Evolutionary conservation across 2,329 filamentous ascomycete species (phyloP), one percentile per base, ranked within the genome.

Genomic region (Paraconiothyrium brasiliense): DNA sequence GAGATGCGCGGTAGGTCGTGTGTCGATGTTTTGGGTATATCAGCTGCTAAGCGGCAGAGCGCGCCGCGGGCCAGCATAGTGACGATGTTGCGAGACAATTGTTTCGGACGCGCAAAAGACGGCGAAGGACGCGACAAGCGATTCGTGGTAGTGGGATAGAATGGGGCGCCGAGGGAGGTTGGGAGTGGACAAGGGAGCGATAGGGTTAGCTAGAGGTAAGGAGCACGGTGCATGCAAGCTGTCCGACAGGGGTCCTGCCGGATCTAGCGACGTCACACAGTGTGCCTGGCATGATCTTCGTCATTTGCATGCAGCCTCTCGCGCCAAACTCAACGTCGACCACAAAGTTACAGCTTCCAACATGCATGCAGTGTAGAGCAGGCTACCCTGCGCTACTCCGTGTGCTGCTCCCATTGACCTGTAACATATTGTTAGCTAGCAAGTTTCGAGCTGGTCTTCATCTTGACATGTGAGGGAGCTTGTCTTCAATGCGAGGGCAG

Each of bases 41-140:
- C 71, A 39, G 70, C 71, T 61, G 75, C 72, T 67, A 78, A 67
- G 70, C 76, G 77, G 62, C 68, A 70, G 68, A 79, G 71, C 59
- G 72, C 63, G 66, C 74, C 67, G 67, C 73, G 74, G 62, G 73
- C 72, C 63, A 79, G 70, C 77, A 79, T 79, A 24, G 68, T 57
- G 63, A 57, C 22, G 56, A n/a, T 20, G 16, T 50, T 32, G 62
- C 58, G 57, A 35, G 47, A 43, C 39, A 46, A 30, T 58, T 48
- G 55, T 44, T 37, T 3, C 34, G 47, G 55, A 64, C 50, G 63
- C 61, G 60, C 57, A 52, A 63, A 51, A 48, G 44, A 24, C 43
- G 48, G 61, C 59, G 58, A 57, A 54, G 58, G 54, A 59, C 62
- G 54, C 57, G 59, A 62, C 58, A 68, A 66, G 65, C 68, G 59